Evolutionary conservation across 2,329 filamentous ascomycete species (phyloP), one percentile per base, ranked within the genome.

Genomic region (Exophiala xenobiotica): DNA sequence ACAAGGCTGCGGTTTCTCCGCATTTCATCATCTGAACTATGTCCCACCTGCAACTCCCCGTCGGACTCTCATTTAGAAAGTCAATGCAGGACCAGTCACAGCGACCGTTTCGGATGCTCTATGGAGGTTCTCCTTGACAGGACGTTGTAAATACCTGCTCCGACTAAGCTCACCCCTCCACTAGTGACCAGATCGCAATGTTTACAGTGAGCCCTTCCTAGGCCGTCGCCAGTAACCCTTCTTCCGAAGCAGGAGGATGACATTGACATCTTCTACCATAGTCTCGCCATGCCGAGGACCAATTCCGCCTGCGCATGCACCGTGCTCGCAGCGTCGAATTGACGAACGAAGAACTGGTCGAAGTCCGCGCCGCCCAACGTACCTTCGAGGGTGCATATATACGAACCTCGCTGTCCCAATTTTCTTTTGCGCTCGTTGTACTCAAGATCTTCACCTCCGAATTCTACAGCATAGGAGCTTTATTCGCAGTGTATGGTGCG

Each of bases 301-400:
- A 81, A 57, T 88, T 95, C 67, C 87, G 82, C 58, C 78, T 95
- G 44, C 87, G 90, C 56, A 77, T 88, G 58, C 91, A 96, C 72
- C 85, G 90, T 47, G 90, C 91, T 38, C 83, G 87, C 55, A 91
- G 87, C 19, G 87, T 95, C 24, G 77, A 93, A 19, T 78, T 96
- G 54, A 95, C 90, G 3, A 77, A 83, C 19, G 79, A 87, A 61
- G 92, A 96, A 70, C 85, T 99, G 37, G 88, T 96, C 58, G 93
- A 97, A 72, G 87, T 97, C 60, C 88, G 93, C 58, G 93, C 93
- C 9, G 89, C 92, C 8, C 93, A 99, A 68, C 83, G 93, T 48
- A 99, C 93, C 1, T 99, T 97, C 64, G 93, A 99, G 71, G 93
- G 93, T 18, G 93, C 93, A 18, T 99, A 97, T 71, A 87, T 96